These are phyloP conservation scores for Alternaria solani DNA, from an alignment of 2,329 filamentous ascomycete species.

Conservation along the genomic window DNA sequence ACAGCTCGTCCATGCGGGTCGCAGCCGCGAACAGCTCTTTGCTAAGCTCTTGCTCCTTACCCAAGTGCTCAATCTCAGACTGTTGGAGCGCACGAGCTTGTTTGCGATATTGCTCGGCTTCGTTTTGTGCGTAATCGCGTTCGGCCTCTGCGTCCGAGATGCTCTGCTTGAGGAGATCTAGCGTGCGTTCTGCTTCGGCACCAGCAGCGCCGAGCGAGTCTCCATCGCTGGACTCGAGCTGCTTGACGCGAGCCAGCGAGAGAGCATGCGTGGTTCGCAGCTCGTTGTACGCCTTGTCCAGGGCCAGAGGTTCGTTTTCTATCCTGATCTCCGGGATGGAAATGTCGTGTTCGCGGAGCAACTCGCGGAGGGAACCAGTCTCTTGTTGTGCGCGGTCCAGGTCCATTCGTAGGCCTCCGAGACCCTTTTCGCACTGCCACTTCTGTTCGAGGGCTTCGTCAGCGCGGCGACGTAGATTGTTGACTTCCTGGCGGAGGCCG, in stretches of 20 bases:
- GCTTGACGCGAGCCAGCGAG: slow-evolving; percentile 71
- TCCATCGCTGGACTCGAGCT: slow-evolving; percentile 64
- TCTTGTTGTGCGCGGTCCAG: slow-evolving; percentile 95
- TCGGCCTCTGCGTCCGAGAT: slow-evolving; percentile 75
- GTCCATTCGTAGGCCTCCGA: slow-evolving; percentile 92
- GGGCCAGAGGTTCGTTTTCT: slow-evolving; percentile 67
- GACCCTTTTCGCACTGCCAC: slow-evolving; percentile 92
- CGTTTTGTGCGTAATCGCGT: slow-evolving; percentile 73
- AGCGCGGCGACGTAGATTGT: slow-evolving; percentile 80
- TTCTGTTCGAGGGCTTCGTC: slow-evolving; percentile 96
- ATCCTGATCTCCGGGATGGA: slow-evolving; percentile 69
- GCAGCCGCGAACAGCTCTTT: slow-evolving; percentile 77
- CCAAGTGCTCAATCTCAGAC: slow-evolving; percentile 64
- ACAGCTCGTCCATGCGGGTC: slow-evolving; percentile 79
- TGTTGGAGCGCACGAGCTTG: slow-evolving; percentile 67
- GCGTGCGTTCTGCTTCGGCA: slow-evolving; percentile 66
- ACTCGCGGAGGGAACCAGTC: slow-evolving; percentile 78
- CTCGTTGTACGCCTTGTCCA: slow-evolving; percentile 77
- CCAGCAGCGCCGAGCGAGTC: slow-evolving; percentile 48
- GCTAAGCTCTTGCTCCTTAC: slow-evolving; percentile 70
- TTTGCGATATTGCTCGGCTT: slow-evolving; percentile 68
- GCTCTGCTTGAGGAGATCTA: slow-evolving; percentile 71
- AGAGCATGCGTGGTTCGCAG: slow-evolving; percentile 75
- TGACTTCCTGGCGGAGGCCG: slow-evolving; percentile 82
- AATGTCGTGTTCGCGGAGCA: slow-evolving; percentile 86